Base-by-base conservation (phyloP, 2,329 filamentous ascomycete genomes). In the Diplodia seriata region DNA sequence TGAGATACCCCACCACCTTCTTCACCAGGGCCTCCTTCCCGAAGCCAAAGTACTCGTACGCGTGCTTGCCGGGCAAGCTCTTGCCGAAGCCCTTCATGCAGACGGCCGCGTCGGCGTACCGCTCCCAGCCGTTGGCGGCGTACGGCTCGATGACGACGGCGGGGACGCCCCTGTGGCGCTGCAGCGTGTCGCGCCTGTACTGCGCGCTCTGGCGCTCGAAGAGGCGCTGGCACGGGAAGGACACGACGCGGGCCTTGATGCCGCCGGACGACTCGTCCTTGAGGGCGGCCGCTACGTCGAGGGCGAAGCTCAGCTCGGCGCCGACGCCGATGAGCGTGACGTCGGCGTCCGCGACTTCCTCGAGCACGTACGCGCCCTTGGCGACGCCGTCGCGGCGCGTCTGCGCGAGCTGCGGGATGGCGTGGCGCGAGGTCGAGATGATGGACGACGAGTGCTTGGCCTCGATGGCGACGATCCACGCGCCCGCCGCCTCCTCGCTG, bases 121-220 rank as follows among this genome's bases (percentile, higher is more conserved):
- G 75, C 76, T 88, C 87, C 86, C 86, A 89, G 0, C 86, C 85
- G 68, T 85, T 84, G 1, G 82, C 79, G 1, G 84, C 81, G 72
- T 87, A 89, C 0, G 86, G 85, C 75, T 90, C 88, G 53, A 90
- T 85, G 4, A 88, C 84, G 18, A 90, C 84, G 1, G 81, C 76
- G 0, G 85, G 84, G 1, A 81, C 77, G 53, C 80, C 79, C 0
- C 69, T 71, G 71, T 80, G 77, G 33, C 79, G 77, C 55, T 76
- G 76, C 55, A 88, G 76, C 1, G 84, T 81, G 1, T 81, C 71
- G 0, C 82, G 79, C 72, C 79, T 82, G 72, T 85, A 86, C 50
- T 81, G 76, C 3, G 77, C 70, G 0, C 77, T 69, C 71, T 86
- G 84, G 7, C 76, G 71, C 68, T 85, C 83, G 70, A 86, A 86